Evolutionary conservation across 306 rosid genomes (phyloP), one percentile per base, ranked within the genome.

Genomic region (Gillenia trifoliata): DNA sequence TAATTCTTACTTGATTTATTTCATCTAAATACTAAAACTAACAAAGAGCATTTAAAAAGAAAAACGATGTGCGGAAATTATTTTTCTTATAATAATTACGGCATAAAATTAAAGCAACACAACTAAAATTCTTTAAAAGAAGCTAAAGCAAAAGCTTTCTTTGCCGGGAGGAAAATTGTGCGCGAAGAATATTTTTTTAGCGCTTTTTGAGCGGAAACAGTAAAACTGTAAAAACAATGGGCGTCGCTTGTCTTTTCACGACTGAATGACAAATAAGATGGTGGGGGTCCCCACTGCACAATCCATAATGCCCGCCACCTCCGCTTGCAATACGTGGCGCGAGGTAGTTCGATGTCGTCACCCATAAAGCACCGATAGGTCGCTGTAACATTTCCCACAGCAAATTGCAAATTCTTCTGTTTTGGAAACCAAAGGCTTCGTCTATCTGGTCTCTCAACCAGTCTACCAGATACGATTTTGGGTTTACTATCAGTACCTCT

Each of bases 241-340:
- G 40, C 47, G 8, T 3, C 13, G 19, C 59, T 11, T n/a, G 52
- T 19, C 72, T 23, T 66, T 60, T 71, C 20, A 40, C 52, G 25
- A 15, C 47, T 23, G 67, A 80, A 57, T 77, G 85, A 13, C 76
- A 78, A 56, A 54, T 75, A 40, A 71, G 70, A 62, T 68, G 36
- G 11, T 3, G 26, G 8, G 8, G 36, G 43, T 16, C 38, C 71
- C 80, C 69, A 20, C 68, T 25, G 7, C 16, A 11, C 11, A 2
- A 55, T 68, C 62, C 16, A 1, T 10, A 22, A 4, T 6, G n/a
- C 15, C 70, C 71, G 80, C 79, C 86, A 82, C 77, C 73, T 59
- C 6, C 2, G 38, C 10, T 5, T 0, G 0, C 3, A 0, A 19
- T 20, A 66, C 88, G 88, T 82, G 81, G 74, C 85, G 1, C 0